Percentiles rank a stretch among this genome's conserved stretches.
phyloP scores from a whole-genome alignment of 1,139 yeast species.

The Suhomyces bokatorum region DNA sequence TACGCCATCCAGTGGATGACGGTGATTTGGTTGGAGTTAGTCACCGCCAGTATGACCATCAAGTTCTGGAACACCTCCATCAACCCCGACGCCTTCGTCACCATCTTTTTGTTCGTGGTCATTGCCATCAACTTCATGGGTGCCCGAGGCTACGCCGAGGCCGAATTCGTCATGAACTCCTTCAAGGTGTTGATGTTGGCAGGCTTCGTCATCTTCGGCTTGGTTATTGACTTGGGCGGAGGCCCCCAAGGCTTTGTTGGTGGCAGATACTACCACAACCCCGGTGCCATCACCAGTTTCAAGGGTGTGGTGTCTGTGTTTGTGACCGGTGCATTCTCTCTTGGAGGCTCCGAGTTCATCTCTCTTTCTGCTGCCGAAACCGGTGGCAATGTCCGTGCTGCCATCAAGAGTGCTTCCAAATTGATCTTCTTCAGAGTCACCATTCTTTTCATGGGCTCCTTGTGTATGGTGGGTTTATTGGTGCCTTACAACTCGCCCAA shows the following conservation, averaged over 20 bases:
- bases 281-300: slow-evolving; percentile 34
- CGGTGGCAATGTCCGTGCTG: slow-evolving; percentile 23
- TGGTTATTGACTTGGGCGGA: slow-evolving; percentile 32
- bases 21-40: slow-evolving; percentile 38
- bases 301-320: slow-evolving; percentile 44
- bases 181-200: slow-evolving; percentile 23
- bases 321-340: slow-evolving; percentile 40
- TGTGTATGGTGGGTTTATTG: slow-evolving; percentile 25
- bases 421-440: slow-evolving; percentile 26
- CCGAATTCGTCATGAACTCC: slow-evolving; percentile 30
- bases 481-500: slow-evolving; percentile 22
- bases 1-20: slow-evolving; percentile 38
- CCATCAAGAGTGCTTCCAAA: slow-evolving; percentile 24
- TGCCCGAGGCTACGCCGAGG: slow-evolving; percentile 34
- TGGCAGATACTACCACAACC: slow-evolving; percentile 32
- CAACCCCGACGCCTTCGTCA: slow-evolving; percentile 32
- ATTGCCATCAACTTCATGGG: slow-evolving; percentile 28
- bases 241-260: slow-evolving; percentile 28
- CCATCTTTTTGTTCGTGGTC: slow-evolving; percentile 29
- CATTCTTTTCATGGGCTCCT: slow-evolving; percentile 27
- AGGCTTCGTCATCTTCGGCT: slow-evolving; percentile 33
- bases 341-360: slow-evolving; percentile 36
- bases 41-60: slow-evolving; percentile 38
- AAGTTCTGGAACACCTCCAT: slow-evolving; percentile 32
- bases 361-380: slow-evolving; percentile 27